These are phyloP conservation scores for Panicum hallii DNA, from an alignment of 202 grass and related monocot species.

Conservation along the genomic window DNA sequence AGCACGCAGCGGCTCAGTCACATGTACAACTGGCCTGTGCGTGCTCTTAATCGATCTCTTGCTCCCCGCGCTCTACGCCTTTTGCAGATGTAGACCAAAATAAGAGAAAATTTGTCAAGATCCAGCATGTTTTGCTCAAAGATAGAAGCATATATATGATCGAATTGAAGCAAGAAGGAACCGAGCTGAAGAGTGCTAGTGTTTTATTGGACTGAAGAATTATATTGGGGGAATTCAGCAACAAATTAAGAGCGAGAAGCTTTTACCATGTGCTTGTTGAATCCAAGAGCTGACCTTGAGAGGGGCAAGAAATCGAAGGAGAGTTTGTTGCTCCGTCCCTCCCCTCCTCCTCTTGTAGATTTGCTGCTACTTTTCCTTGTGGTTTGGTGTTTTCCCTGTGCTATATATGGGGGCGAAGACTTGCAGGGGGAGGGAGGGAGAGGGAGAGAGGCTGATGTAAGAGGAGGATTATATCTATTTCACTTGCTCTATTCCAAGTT, in stretches of 20 bases:
- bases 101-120: constrained; percentile 1
- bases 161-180: background rate
- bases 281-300: constrained; percentile 37
- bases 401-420: constrained; percentile 55
- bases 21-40: background rate
- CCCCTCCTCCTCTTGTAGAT: background rate
- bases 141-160: background rate
- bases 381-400: constrained; percentile 32
- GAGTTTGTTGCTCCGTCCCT: background rate
- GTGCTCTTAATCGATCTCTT: constrained; percentile 9
- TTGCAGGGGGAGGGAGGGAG: background rate
- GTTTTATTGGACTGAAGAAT: background rate
- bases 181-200: background rate
- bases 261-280: constrained; percentile 11
- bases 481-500: constrained; percentile 55
- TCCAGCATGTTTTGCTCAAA: background rate
- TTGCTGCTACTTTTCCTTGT: constrained; percentile 35
- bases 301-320: background rate
- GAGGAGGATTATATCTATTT: constrained; percentile 28
- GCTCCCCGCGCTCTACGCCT: constrained; percentile 31
- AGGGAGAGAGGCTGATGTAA: constrained; percentile 27
- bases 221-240: background rate
- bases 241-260: background rate
- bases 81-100: constrained; percentile 21
- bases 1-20: background rate